Conservation (phyloP, 768 basidiomycete species). For the Coprinopsis cinerea region DNA sequence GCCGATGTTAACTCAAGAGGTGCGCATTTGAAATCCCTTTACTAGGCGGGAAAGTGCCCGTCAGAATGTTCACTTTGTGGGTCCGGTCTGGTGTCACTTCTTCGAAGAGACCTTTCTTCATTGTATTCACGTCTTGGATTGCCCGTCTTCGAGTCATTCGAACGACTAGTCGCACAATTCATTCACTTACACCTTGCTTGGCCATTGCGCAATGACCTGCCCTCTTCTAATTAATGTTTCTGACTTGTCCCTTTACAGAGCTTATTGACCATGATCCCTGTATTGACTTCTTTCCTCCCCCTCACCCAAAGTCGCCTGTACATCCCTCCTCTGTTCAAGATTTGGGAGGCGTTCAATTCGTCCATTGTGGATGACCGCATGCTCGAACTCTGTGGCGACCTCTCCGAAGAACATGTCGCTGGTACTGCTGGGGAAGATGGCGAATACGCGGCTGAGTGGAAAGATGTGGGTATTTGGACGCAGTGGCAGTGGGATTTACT, state of each 20-base stretch:
- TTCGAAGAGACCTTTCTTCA: too few relatives aligned
- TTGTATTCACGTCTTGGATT: too few relatives aligned
- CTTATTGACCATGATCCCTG: conserved; percentile 63
- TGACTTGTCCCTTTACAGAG: conserved; percentile 35
- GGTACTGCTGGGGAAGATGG: conserved; percentile 51
- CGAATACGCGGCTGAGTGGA: conserved; percentile 58
- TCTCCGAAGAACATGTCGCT: conserved; percentile 66
- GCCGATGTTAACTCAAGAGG: conserved; percentile 66
- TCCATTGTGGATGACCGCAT: conserved; percentile 68
- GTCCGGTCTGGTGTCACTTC: too few relatives aligned
- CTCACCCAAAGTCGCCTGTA: conserved; percentile 60
- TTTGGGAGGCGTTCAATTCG: conserved; percentile 80
- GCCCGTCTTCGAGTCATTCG: too few relatives aligned
- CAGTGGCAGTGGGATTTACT: conserved; percentile 79
- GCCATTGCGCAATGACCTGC: too few relatives aligned
- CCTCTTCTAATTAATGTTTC: too few relatives aligned
- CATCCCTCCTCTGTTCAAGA: conserved; percentile 62
- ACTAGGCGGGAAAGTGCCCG: too few relatives aligned
- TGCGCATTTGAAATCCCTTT: conserved; percentile 26
- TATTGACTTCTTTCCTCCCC: conserved; percentile 74
- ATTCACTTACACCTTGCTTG: too few relatives aligned
- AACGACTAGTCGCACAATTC: too few relatives aligned
- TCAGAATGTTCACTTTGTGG: too few relatives aligned
- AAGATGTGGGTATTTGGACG: conserved; percentile 87
- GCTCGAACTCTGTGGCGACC: conserved; percentile 60